phyloP scores from a whole-genome alignment of 148 eudicot species.

The Tetragonia tetragonoides region DNA sequence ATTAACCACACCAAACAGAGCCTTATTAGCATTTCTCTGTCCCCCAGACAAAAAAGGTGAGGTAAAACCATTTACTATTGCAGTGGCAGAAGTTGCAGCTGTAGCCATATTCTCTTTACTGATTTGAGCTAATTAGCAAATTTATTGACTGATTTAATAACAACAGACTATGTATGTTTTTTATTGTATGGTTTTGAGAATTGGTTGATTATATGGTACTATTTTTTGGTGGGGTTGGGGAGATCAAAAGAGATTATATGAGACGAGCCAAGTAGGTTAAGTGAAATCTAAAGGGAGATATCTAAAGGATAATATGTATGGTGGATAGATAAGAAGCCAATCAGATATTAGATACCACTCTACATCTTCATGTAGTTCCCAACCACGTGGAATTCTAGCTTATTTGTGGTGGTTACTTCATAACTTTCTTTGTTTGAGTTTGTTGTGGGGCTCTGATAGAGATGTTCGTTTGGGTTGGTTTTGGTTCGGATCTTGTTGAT shows the following conservation, averaged over 20 bases:
- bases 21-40: slow-evolving; percentile 38
- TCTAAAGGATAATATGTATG: background rate
- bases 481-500: no score
- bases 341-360: slow-evolving; percentile 34
- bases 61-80: slow-evolving; percentile 66
- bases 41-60: slow-evolving; percentile 73
- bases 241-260: slow-evolving; percentile 41
- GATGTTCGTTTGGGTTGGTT: no score
- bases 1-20: slow-evolving; percentile 32
- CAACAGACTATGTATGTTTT: background rate
- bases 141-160: background rate
- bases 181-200: background rate
- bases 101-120: slow-evolving; percentile 19
- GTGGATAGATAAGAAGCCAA: slow-evolving; percentile 77
- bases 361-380: slow-evolving; percentile 3
- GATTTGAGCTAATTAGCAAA: background rate
- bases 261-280: slow-evolving; percentile 72
- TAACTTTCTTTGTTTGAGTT: no score
- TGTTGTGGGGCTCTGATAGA: no score
- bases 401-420: background rate
- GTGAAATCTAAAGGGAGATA: slow-evolving; percentile 51
- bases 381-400: slow-evolving; percentile 30
- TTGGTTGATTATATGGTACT: slow-evolving; percentile 11
- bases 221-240: slow-evolving; percentile 22
- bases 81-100: slow-evolving; percentile 69